phyloP scores from a whole-genome alignment of 441 rosid genomes.

The Kokia cookei region DNA sequence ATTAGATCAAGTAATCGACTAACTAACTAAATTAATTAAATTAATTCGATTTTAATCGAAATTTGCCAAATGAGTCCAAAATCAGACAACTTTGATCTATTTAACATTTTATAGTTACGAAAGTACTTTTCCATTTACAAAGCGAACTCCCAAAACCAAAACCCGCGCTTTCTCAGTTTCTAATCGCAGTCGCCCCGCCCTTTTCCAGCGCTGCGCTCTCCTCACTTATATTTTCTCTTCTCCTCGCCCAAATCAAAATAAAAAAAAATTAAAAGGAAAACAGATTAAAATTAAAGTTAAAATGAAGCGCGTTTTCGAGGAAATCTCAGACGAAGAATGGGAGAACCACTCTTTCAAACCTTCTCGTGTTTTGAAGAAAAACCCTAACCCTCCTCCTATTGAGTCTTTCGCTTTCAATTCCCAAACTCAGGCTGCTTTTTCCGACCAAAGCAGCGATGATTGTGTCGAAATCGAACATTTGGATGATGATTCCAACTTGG shows the following conservation, averaged over 20 bases:
- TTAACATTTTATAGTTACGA: no score
- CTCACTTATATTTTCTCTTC: neutral
- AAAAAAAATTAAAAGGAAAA: neutral
- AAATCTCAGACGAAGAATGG: conserved; percentile 97
- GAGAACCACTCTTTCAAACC: conserved; percentile 69
- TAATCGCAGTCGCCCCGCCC: neutral
- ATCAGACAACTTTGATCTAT: no score
- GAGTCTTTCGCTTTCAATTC: conserved; percentile 67
- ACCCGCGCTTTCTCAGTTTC: neutral
- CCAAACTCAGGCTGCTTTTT: neutral
- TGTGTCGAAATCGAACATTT: conserved; percentile 31
- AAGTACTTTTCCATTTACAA: no score
- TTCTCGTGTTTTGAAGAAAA: conserved; percentile 57
- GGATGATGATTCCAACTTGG: conserved; percentile 30
- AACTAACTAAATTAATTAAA: no score
- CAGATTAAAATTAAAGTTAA: neutral
- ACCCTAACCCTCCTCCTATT: conserved; percentile 50
- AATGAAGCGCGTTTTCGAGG: conserved; percentile 86
- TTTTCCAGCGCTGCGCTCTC: neutral
- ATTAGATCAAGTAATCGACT: no score
- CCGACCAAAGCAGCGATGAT: conserved; percentile 34
- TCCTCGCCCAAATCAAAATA: neutral
- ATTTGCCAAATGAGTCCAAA: no score
- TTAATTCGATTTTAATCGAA: no score
- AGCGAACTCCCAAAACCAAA: neutral